Evolutionary conservation across 441 rosid genomes (phyloP).

Genomic region (Corymbia calophylla): DNA sequence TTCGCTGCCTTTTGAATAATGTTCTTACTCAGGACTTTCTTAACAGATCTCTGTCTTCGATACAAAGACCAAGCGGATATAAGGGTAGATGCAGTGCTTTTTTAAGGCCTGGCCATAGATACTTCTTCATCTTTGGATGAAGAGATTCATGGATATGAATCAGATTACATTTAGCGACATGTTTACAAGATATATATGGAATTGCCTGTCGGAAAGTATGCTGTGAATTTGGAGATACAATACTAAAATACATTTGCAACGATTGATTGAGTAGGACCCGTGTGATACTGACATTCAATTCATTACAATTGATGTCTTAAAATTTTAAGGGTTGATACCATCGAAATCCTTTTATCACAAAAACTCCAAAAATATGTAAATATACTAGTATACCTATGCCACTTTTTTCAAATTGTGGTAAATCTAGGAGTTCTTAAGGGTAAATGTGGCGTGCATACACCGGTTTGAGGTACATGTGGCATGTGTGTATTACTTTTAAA

Average conservation of each 20-base stretch:
- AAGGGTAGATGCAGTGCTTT: background rate
- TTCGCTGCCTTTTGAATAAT: background rate
- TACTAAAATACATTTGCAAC: background rate
- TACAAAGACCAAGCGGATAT: background rate
- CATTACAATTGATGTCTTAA: background rate
- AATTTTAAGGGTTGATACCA: background rate
- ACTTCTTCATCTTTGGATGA: background rate
- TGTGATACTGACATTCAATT: accelerated
- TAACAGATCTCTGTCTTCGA: background rate
- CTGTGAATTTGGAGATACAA: background rate
- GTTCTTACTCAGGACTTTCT: background rate
- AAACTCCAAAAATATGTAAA: background rate
- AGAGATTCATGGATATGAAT: background rate
- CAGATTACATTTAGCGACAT: background rate
- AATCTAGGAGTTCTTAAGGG: background rate
- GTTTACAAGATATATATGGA: background rate
- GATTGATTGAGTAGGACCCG: background rate
- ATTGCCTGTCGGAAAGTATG: background rate
- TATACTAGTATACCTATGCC: background rate
- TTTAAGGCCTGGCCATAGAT: background rate
- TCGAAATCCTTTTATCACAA: background rate
- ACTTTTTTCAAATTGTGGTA: background rate
- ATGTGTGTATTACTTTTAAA: too few species aligned
- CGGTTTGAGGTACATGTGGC: background rate
- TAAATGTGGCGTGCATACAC: accelerated